These are phyloP conservation scores for Eimeria maxima DNA, from an alignment of 169 alveolate species.

Conservation along the genomic window DNA sequence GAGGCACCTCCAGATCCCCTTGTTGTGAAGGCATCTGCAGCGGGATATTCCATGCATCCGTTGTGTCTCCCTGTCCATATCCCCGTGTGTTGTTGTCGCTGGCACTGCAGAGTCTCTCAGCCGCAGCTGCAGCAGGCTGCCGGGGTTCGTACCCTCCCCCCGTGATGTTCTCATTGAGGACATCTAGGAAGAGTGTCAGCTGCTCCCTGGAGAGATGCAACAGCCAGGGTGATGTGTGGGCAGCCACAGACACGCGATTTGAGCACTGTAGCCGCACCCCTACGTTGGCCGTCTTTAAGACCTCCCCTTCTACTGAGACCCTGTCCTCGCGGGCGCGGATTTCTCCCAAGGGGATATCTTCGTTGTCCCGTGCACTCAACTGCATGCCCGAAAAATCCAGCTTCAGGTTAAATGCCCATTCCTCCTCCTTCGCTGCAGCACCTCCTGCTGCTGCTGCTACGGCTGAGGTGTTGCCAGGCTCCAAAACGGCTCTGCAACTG, in stretches of 20 bases:
- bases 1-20: background rate
- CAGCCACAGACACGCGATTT: conserved; percentile 23
- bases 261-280: conserved; percentile 58
- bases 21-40: background rate
- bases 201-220: conserved; percentile 78
- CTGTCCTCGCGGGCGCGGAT: background rate
- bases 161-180: conserved; percentile 81
- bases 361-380: conserved; percentile 30
- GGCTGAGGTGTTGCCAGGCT: background rate
- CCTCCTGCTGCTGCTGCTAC: background rate
- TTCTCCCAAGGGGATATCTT: background rate
- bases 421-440: background rate
- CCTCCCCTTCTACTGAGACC: conserved; percentile 11
- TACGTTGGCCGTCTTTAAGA: conserved; percentile 12
- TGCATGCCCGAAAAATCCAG: conserved; percentile 58
- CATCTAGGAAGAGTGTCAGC: conserved; percentile 80
- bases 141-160: conserved; percentile 73
- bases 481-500: background rate
- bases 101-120: conserved; percentile 12
- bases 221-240: conserved; percentile 71
- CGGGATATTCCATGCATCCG: background rate
- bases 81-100: background rate
- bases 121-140: conserved; percentile 3
- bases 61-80: background rate
- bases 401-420: conserved; percentile 16